These are phyloP conservation scores for Claviceps sp. DNA, from an alignment of 2,329 filamentous ascomycete genomes.

Conservation along the genomic window DNA sequence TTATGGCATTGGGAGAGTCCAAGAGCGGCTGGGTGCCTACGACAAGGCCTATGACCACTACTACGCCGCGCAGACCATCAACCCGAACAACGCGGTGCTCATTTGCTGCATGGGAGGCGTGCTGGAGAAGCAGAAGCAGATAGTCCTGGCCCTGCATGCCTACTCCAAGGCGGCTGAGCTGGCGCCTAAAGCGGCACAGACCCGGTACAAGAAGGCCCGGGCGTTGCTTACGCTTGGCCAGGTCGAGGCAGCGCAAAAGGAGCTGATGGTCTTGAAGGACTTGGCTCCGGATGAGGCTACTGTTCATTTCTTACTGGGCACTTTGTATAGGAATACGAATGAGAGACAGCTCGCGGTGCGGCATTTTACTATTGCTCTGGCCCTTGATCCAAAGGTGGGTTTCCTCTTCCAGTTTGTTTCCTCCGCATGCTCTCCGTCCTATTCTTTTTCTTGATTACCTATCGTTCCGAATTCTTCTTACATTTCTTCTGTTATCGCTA, in stretches of 20 bases:
- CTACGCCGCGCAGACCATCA: conserved; percentile 74
- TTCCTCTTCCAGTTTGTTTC: neutral
- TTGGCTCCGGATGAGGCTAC: conserved; percentile 89
- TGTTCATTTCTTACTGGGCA: conserved; percentile 87
- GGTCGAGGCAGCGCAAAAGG: conserved; percentile 60
- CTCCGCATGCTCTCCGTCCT: neutral
- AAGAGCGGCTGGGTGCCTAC: conserved; percentile 80
- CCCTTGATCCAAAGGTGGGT: conserved; percentile 87
- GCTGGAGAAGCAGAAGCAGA: conserved; percentile 77
- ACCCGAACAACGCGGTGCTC: conserved; percentile 84
- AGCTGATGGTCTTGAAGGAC: conserved; percentile 80
- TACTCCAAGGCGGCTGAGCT: conserved; percentile 75
- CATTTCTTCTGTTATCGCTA: neutral
- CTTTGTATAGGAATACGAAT: conserved; percentile 60
- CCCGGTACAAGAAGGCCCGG: conserved; percentile 85
- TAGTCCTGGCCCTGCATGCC: conserved; percentile 61
- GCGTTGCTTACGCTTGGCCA: conserved; percentile 64
- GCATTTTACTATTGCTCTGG: conserved; percentile 88
- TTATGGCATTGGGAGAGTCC: conserved; percentile 75
- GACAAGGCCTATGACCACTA: conserved; percentile 89
- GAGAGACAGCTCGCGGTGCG: conserved; percentile 71
- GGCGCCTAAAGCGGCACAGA: conserved; percentile 67
- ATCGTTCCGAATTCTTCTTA: neutral
- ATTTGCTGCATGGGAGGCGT: conserved; percentile 87
- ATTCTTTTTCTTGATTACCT: neutral